Base-by-base conservation (phyloP, 2,329 filamentous ascomycete genomes). In the Ophiostoma pallidulum region DNA sequence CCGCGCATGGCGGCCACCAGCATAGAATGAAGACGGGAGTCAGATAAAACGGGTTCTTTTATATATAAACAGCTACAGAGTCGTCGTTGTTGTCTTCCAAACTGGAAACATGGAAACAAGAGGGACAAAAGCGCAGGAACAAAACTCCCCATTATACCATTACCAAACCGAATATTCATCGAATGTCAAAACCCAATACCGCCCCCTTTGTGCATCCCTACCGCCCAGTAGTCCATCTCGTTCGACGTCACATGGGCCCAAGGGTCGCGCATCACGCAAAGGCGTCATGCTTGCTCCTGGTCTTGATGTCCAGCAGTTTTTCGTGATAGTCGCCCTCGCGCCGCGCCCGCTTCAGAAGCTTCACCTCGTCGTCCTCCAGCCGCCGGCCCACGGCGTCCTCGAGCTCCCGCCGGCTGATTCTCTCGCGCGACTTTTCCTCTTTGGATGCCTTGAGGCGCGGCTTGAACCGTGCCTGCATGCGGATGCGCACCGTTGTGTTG, bases 391-490 rank as follows among this genome's bases (percentile, higher is more conserved):
- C 87, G 3, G 84, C 81, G 39, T 80, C 81, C 66, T 96, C 90
- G 40, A 96, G 69, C 66, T 96, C 88, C 59, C 83, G 83, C 52
- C 86, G 75, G 59, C 82, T 91, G 49, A 98, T 86, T 70, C 91
- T 94, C 58, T 91, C 82, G 56, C 77, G 75, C 0, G 86, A 84
- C 69, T 85, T 92, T 54, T 87, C 85, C 61, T 90, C 88, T 66
- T 90, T 94, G 1, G 74, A 78, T 9, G 83, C 83, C 65, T 84
- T 86, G 39, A 92, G 65, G 53, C 77, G 77, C 8, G 91, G 90
- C 71, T 96, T 96, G 70, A 94, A 97, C 43, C 86, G 75, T 19
- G 91, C 88, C 68, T 97, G 91, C 90, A 97, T 96, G 46, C 90
- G 84, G 58, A 97, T 78, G 42, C 87, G 76, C 51, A 94, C 63